A percentile compares a stretch with the other conserved stretches of the same genome.
phyloP scores from a whole-genome alignment of 2,329 filamentous ascomycete species.

The Gaeumannomyces sp. region DNA sequence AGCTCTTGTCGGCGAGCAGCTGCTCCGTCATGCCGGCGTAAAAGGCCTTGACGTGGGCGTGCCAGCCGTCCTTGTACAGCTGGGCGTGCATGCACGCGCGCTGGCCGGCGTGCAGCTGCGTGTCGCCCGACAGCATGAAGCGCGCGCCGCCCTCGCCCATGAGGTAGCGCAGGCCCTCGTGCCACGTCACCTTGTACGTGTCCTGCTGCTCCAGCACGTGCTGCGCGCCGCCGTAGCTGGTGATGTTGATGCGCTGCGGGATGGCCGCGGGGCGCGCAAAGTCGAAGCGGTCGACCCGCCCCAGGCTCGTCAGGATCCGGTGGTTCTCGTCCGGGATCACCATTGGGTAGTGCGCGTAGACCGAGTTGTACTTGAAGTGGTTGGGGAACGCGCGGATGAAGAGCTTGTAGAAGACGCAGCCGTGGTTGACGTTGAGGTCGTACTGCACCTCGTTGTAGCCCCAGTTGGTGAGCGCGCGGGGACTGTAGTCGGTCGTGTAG shows the following conservation, averaged over 20 bases:
- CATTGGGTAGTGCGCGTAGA: slow-evolving; percentile 78
- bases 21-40: slow-evolving; percentile 56
- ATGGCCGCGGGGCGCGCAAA: slow-evolving; percentile 55
- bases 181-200: slow-evolving; percentile 61
- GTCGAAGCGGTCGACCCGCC: slow-evolving; percentile 62
- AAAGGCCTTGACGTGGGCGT: slow-evolving; percentile 57
- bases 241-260: slow-evolving; percentile 47
- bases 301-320: slow-evolving; percentile 62
- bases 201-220: slow-evolving; percentile 54
- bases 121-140: slow-evolving; percentile 51
- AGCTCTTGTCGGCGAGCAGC: slow-evolving; percentile 60
- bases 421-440: slow-evolving; percentile 67
- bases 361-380: slow-evolving; percentile 70
- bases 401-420: slow-evolving; percentile 80
- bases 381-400: slow-evolving; percentile 73
- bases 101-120: slow-evolving; percentile 40
- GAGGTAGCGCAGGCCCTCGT: slow-evolving; percentile 55
- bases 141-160: slow-evolving; percentile 48
- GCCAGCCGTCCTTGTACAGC: slow-evolving; percentile 57
- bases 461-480: slow-evolving; percentile 75
- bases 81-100: slow-evolving; percentile 48
- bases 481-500: slow-evolving; percentile 72
- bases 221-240: slow-evolving; percentile 55
- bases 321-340: slow-evolving; percentile 64
- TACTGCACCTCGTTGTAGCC: slow-evolving; percentile 70